Conservation (phyloP, 2,329 filamentous ascomycete species). For the Exophiala oligosperma region DNA sequence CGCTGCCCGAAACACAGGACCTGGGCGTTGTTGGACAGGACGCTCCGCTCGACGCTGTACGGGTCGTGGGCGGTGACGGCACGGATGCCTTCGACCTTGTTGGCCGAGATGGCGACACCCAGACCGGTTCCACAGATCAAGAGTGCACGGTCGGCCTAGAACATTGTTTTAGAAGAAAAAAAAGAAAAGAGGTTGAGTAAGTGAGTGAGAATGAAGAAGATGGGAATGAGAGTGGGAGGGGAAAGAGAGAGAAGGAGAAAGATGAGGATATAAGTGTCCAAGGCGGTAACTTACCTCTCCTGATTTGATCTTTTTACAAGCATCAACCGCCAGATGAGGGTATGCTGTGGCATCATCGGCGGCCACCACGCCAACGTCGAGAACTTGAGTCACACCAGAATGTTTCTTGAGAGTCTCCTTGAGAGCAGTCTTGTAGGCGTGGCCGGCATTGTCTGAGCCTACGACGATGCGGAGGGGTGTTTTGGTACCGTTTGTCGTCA, state of each 20-base stretch:
- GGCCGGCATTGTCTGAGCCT: conserved; percentile 70
- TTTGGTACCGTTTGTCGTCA: conserved; percentile 17
- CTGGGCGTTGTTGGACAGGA: conserved; percentile 83
- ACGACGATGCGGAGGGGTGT: conserved; percentile 59
- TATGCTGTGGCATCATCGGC: conserved; percentile 76
- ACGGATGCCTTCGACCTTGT: conserved; percentile 80
- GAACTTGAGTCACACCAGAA: conserved; percentile 65
- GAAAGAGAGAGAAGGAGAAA: background rate
- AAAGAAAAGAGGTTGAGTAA: no score
- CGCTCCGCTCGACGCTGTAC: conserved; percentile 77
- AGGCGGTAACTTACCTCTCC: conserved; percentile 37
- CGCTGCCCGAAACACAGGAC: conserved; percentile 84
- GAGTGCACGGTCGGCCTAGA: conserved; percentile 70
- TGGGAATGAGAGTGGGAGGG: no score
- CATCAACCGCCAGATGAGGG: conserved; percentile 73
- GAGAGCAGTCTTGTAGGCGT: conserved; percentile 76
- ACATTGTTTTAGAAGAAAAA: background rate
- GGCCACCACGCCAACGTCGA: conserved; percentile 71
- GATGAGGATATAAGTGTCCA: background rate
- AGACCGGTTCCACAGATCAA: conserved; percentile 84
- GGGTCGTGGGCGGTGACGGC: conserved; percentile 89
- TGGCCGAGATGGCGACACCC: conserved; percentile 84
- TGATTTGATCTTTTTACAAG: conserved; percentile 56
- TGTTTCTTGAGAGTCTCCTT: conserved; percentile 70
- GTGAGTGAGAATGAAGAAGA: no score